A percentile compares a stretch with the other conserved stretches of the same genome.
Conservation (phyloP, 1,284 basidiomycete species). For the Trametes hirsuta region DNA sequence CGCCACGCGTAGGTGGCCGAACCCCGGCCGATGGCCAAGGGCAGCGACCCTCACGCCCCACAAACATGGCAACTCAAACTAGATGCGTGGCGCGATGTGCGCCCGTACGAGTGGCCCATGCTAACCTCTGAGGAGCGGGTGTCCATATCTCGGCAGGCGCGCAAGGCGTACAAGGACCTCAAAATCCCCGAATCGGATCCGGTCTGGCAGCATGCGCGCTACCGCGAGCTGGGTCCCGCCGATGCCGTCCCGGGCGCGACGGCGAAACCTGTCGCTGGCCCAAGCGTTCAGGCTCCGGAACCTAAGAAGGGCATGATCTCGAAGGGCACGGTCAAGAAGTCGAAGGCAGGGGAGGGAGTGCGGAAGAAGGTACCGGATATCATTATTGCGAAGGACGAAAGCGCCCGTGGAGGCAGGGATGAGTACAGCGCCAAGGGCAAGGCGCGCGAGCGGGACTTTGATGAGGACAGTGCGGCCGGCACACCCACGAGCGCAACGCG, state of each 20-base stretch:
- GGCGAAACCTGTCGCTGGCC: constrained; percentile 7
- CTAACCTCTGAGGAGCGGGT: constrained; percentile 50
- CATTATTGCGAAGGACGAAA: constrained; percentile 59
- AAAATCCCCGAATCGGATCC: constrained; percentile 60
- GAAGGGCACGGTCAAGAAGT: constrained; percentile 47
- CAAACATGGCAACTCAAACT: constrained; percentile 57
- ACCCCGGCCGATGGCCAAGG: constrained; percentile 38
- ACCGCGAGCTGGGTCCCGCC: constrained; percentile 25
- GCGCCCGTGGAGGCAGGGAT: constrained; percentile 29
- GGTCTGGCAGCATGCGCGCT: constrained; percentile 51
- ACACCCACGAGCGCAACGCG: constrained; percentile 24
- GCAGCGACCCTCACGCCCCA: constrained; percentile 38
- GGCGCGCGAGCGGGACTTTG: constrained; percentile 22
- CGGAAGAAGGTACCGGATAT: constrained; percentile 43
- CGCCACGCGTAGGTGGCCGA: constrained; percentile 51
- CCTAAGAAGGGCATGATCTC: constrained; percentile 24
- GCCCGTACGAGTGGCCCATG: constrained; percentile 62
- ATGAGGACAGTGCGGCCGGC: constrained; percentile 22
- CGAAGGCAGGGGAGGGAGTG: constrained; percentile 35
- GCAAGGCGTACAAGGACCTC: constrained; percentile 47
- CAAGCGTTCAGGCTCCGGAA: constrained; percentile 15
- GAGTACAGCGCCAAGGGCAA: constrained; percentile 36
- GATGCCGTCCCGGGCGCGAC: constrained; percentile 11
- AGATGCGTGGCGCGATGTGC: constrained; percentile 63
- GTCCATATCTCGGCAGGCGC: constrained; percentile 51